Base-by-base conservation (phyloP, 495 filamentous ascomycete genomes). In the Lepraria neglecta region DNA sequence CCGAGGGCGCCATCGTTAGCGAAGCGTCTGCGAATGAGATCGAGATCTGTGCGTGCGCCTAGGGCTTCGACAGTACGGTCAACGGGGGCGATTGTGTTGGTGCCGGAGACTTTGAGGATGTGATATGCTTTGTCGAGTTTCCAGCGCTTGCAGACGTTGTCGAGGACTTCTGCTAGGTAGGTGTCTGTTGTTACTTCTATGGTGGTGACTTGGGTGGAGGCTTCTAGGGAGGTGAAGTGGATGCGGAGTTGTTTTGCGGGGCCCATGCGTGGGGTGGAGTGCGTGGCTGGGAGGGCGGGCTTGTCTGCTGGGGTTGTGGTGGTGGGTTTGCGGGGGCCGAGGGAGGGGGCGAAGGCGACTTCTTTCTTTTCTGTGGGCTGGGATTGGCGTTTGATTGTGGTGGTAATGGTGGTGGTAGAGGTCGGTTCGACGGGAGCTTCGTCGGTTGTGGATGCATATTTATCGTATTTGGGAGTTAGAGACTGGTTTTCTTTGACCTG, bases 51-150 rank as follows among this genome's bases (percentile, higher is more conserved):
- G 44, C 88, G 82, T 53, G 87, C 84, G 45, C 92, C 94, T 31
- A 97, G 81, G 0, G 91, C 90, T 67, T 91, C 88, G 11, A 98
- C 92, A 0, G 87, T 92, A 14, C 91, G 88, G 69, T 98, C 94
- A 4, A 91, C 76, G 0, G 86, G 85, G 12, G 91, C 88, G 35
- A 96, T 85, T 5, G 89, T 92, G 33, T 89, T 89, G 3, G 90
- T 90, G 3, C 88, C 85, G 44, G 85, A 84, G 24, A 98, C 84
- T 72, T 94, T 94, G 33, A 98, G 84, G 17, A 96, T 82, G 69
- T 92, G 91, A 58, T 88, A 87, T 0, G 81, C 88, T 75, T 94
- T 95, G 71, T 97, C 94, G 9, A 97, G 77, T 19, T 91, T 85
- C 71, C 95, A 86, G 68, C 90, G 88, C 59, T 90, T 86, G 70